phyloP scores from a whole-genome alignment of 2,329 filamentous ascomycete species.

The Fusarium sp. region DNA sequence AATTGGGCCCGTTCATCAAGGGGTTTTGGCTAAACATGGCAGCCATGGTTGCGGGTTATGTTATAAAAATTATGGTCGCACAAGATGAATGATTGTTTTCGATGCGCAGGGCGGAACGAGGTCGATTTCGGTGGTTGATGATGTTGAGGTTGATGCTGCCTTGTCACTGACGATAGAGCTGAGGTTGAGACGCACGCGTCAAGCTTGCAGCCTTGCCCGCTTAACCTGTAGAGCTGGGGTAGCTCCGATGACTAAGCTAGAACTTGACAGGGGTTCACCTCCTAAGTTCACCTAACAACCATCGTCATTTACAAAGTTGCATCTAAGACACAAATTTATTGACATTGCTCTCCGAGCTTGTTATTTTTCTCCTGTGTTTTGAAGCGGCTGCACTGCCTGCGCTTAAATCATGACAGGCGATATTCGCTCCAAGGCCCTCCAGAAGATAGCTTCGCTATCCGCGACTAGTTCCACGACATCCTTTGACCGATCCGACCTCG shows the following conservation, averaged over 20 bases:
- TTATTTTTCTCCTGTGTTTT: slow-evolving; percentile 12
- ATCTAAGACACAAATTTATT: slow-evolving; percentile 33
- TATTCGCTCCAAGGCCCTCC: slow-evolving; percentile 70
- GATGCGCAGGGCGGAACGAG: slow-evolving; percentile 22
- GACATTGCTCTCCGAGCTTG: slow-evolving; percentile 21
- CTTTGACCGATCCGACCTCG: slow-evolving; percentile 72
- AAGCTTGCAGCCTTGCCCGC: slow-evolving; percentile 64
- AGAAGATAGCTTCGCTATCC: slow-evolving; percentile 73
- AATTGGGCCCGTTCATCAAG: slow-evolving; percentile 75
- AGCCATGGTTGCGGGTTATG: slow-evolving; percentile 59
- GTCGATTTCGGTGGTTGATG: slow-evolving; percentile 21
- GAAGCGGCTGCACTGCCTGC: not conserved
- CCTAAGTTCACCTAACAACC: slow-evolving; percentile 35
- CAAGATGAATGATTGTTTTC: not conserved
- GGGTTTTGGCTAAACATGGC: slow-evolving; percentile 78
- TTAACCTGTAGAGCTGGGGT: slow-evolving; percentile 43
- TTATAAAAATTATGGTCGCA: not conserved
- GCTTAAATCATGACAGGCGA: slow-evolving; percentile 60
- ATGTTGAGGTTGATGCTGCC: slow-evolving; percentile 36
- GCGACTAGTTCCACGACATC: slow-evolving; percentile 64
- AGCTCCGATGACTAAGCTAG: slow-evolving; percentile 57
- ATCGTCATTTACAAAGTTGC: slow-evolving; percentile 37
- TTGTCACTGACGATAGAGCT: slow-evolving; percentile 39
- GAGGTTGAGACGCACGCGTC: slow-evolving; percentile 54
- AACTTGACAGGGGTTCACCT: slow-evolving; percentile 38